A percentile compares a stretch with the other conserved stretches of the same genome.
These are phyloP conservation scores for Crotalaria pallida DNA, from an alignment of 306 rosid species.

Conservation along the genomic window DNA sequence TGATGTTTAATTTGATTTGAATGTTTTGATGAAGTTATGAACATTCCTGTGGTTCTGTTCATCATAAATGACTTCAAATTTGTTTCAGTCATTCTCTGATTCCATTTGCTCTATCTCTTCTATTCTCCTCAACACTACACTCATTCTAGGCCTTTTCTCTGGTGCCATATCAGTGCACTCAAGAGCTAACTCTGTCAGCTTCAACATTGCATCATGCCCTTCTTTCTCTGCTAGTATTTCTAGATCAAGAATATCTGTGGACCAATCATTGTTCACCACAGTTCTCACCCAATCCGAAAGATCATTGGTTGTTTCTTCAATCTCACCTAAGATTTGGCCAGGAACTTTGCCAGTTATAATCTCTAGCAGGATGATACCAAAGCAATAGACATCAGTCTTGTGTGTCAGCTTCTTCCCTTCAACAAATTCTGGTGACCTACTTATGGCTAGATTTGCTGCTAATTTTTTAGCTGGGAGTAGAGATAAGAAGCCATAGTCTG, in stretches of 20 bases:
- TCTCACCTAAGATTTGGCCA: slow-evolving; percentile 37
- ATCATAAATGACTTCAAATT: background rate
- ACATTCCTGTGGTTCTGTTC: background rate
- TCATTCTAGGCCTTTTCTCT: slow-evolving; percentile 54
- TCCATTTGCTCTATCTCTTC: slow-evolving; percentile 43
- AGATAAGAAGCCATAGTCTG: slow-evolving; percentile 53
- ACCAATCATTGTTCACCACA: slow-evolving; percentile 69
- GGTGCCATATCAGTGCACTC: slow-evolving; percentile 55
- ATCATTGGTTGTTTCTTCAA: slow-evolving; percentile 36
- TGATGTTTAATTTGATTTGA: slow-evolving; percentile 1
- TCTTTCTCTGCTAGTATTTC: slow-evolving; percentile 54
- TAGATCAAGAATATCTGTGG: slow-evolving; percentile 59
- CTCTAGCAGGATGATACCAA: slow-evolving; percentile 68
- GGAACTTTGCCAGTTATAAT: slow-evolving; percentile 66
- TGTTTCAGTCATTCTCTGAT: slow-evolving; percentile 30
- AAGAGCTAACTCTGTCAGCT: slow-evolving; percentile 57
- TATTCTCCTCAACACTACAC: slow-evolving; percentile 42
- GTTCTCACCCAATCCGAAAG: slow-evolving; percentile 69
- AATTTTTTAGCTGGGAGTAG: slow-evolving; percentile 27
- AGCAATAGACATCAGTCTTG: slow-evolving; percentile 58
- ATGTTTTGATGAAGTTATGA: background rate
- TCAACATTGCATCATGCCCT: slow-evolving; percentile 61
- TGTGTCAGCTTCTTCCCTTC: slow-evolving; percentile 53
- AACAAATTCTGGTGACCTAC: slow-evolving; percentile 53
- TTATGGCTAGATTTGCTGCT: slow-evolving; percentile 36